Conservation (phyloP, 2,329 filamentous ascomycete genomes). For the Chrysoporthe deuterocubensis region DNA sequence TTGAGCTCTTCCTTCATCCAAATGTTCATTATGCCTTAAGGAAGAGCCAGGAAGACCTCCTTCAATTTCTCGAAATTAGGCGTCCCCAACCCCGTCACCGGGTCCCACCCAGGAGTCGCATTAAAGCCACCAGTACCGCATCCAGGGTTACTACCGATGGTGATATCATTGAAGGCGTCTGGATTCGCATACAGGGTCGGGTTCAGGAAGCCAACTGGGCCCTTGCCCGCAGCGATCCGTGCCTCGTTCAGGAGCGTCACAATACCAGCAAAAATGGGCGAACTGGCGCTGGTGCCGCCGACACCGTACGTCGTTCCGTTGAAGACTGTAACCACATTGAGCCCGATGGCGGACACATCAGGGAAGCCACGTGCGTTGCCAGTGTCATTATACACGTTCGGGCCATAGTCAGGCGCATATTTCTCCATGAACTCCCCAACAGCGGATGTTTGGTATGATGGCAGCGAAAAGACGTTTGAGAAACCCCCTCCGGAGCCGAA, state of each 20-base stretch:
- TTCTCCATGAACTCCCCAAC: conserved; percentile 44
- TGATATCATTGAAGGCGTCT: conserved; percentile 36
- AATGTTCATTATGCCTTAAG: not conserved
- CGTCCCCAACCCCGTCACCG: conserved; percentile 38
- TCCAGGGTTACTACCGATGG: conserved; percentile 32
- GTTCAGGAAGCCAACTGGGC: conserved; percentile 50
- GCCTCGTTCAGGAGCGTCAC: conserved; percentile 50
- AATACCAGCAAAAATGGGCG: conserved; percentile 47
- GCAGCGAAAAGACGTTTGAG: conserved; percentile 49
- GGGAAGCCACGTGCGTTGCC: conserved; percentile 48
- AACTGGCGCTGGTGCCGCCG: conserved; percentile 42
- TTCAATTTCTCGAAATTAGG: conserved; percentile 31
- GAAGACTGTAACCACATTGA: conserved; percentile 35
- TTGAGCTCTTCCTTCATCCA: not conserved
- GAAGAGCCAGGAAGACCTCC: conserved; percentile 17
- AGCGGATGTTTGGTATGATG: conserved; percentile 44
- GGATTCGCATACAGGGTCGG: conserved; percentile 43
- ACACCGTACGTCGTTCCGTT: conserved; percentile 31
- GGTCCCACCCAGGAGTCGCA: conserved; percentile 40
- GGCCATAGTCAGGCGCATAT: conserved; percentile 47
- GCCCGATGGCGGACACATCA: conserved; percentile 60
- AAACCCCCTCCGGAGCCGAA: conserved; percentile 51
- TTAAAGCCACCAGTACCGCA: conserved; percentile 33
- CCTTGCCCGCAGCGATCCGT: conserved; percentile 40
- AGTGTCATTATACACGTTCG: conserved; percentile 46